A percentile compares a stretch with the other conserved stretches of the same genome.
Conservation (phyloP, 768 basidiomycete species). For the Boletus tomentosulus region DNA sequence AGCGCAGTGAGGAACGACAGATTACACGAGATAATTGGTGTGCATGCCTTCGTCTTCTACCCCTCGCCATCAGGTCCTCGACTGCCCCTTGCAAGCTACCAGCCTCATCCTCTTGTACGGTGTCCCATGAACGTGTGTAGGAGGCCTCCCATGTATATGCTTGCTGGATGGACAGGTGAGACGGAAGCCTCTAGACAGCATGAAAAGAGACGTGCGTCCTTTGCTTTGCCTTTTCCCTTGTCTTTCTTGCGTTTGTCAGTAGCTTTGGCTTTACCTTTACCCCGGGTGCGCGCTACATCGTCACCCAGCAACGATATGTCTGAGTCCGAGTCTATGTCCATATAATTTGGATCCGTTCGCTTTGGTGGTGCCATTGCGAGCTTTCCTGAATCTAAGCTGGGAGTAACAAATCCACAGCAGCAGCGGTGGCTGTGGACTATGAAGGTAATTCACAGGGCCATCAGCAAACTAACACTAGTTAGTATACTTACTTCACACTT, state of each 20-base stretch:
- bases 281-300: conserved; percentile 43
- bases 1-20: conserved; percentile 5
- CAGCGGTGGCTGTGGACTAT: not conserved
- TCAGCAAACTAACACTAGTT: too few relatives aligned
- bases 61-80: conserved; percentile 82
- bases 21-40: conserved; percentile 1
- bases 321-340: conserved; percentile 66
- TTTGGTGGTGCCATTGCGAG: conserved; percentile 24
- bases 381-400: not conserved
- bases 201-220: conserved; percentile 24
- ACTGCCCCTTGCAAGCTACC: conserved; percentile 91
- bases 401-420: too few relatives aligned
- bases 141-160: conserved; percentile 95
- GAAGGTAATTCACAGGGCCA: not conserved
- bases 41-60: conserved; percentile 73
- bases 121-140: conserved; percentile 94
- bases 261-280: conserved; percentile 55
- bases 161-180: conserved; percentile 43
- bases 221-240: conserved; percentile 42
- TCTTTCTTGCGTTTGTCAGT: conserved; percentile 49
- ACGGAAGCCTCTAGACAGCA: not conserved
- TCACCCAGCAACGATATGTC: conserved; percentile 63
- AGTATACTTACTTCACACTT: too few relatives aligned
- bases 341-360: conserved; percentile 34
- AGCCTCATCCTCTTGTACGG: conserved; percentile 91